Conservation (phyloP, 2,329 filamentous ascomycete species). For the Arthrobotrys musiformis region DNA sequence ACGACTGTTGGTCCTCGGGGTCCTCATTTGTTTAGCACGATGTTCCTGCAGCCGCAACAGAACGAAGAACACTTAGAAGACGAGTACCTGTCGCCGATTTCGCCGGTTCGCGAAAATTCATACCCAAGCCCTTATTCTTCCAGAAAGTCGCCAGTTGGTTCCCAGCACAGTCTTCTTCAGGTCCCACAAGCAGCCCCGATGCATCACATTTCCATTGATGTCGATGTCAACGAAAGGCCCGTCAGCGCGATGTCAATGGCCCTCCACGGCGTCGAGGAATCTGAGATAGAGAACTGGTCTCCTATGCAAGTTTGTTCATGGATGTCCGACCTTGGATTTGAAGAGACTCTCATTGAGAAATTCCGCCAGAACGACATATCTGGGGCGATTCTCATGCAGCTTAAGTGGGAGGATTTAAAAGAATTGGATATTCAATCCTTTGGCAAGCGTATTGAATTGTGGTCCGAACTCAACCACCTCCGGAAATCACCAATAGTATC, state of each 20-base stretch:
- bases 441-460: conserved; percentile 80
- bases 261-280: conserved; percentile 69
- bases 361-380: conserved; percentile 94
- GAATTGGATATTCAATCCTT: conserved; percentile 84
- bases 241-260: conserved; percentile 68
- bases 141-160: conserved; percentile 62
- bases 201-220: conserved; percentile 61
- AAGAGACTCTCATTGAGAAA: conserved; percentile 78
- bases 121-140: conserved; percentile 62
- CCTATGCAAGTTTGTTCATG: conserved; percentile 82
- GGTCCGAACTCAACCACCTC: conserved; percentile 80
- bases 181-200: conserved; percentile 45
- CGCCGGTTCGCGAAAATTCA: conserved; percentile 70
- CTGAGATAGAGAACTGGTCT: conserved; percentile 74
- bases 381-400: conserved; percentile 84
- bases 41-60: conserved; percentile 70
- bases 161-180: conserved; percentile 62
- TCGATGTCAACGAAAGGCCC: conserved; percentile 63
- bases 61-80: conserved; percentile 67
- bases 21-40: conserved; percentile 83
- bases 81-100: conserved; percentile 63
- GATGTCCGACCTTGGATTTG: conserved; percentile 86
- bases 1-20: conserved; percentile 74
- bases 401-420: conserved; percentile 88
- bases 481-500: conserved; percentile 62